Percentiles rank a stretch among this genome's conserved stretches.
These are phyloP conservation scores for Pichia paraexigua DNA, from an alignment of 805 yeast species.

Conservation along the genomic window DNA sequence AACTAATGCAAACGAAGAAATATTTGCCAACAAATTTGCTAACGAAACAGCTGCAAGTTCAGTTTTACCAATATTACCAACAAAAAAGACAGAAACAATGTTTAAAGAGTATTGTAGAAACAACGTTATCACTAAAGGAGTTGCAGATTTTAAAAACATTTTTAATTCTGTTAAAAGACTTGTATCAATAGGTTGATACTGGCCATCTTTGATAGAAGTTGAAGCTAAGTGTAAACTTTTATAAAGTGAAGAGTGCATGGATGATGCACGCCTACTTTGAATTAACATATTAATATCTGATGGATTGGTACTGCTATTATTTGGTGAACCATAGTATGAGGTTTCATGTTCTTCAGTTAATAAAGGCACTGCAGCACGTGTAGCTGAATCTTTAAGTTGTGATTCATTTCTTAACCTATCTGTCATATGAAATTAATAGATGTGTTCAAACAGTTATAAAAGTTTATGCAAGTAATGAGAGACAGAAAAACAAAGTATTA, in stretches of 20 bases:
- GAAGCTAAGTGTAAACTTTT: slow-evolving; percentile 14
- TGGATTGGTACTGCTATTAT: not conserved
- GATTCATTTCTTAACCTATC: not conserved
- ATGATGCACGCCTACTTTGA: slow-evolving; percentile 23
- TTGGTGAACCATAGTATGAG: not conserved
- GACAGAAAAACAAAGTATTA: no score
- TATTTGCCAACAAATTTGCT: slow-evolving; percentile 50
- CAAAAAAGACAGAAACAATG: slow-evolving; percentile 46
- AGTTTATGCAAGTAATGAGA: not conserved
- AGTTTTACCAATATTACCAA: slow-evolving; percentile 52
- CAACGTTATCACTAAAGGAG: slow-evolving; percentile 47
- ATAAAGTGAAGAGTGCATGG: slow-evolving; percentile 13
- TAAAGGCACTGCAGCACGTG: not conserved
- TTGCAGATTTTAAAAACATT: slow-evolving; percentile 34
- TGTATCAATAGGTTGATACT: slow-evolving; percentile 36
- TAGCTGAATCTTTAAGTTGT: not conserved
- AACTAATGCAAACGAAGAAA: slow-evolving; percentile 47
- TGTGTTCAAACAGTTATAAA: no score
- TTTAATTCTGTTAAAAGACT: slow-evolving; percentile 28
- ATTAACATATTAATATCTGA: slow-evolving; percentile 15
- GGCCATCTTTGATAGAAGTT: slow-evolving; percentile 17
- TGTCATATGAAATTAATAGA: no score
- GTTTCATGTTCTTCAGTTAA: not conserved
- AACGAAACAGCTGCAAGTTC: slow-evolving; percentile 53
- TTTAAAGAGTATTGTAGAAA: slow-evolving; percentile 47